A percentile compares a stretch with the other conserved stretches of the same genome.
These are phyloP conservation scores for Linum lewisii DNA, from an alignment of 345 rosid genomes.

Conservation along the genomic window DNA sequence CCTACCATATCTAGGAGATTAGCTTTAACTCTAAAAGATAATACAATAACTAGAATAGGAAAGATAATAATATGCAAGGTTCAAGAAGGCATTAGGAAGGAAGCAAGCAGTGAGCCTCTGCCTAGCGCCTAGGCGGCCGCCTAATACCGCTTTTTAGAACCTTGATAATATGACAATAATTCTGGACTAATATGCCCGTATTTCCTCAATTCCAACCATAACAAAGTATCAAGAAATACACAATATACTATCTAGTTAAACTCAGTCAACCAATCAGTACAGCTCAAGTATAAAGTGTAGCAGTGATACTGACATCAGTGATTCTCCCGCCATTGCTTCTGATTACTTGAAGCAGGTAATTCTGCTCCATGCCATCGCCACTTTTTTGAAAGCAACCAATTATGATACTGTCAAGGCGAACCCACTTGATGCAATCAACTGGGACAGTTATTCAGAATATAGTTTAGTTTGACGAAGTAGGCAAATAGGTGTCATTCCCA, in stretches of 20 bases:
- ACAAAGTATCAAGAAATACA: not conserved
- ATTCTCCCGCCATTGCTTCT: conserved; percentile 61
- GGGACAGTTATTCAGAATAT: conserved; percentile 28
- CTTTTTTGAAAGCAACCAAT: conserved; percentile 65
- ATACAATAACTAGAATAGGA: too few relatives aligned
- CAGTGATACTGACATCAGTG: conserved; percentile 47
- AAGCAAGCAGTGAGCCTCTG: too few relatives aligned
- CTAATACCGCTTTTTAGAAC: too few relatives aligned
- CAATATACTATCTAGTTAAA: not conserved
- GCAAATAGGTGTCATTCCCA: not conserved
- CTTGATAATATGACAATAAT: too few relatives aligned
- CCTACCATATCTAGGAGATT: too few relatives aligned
- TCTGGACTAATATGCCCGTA: too few relatives aligned
- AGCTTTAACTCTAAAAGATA: too few relatives aligned
- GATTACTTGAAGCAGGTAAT: conserved; percentile 68
- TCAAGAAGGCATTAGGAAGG: too few relatives aligned
- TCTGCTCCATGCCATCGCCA: conserved; percentile 56
- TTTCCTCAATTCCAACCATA: too few relatives aligned
- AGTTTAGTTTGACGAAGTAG: conserved; percentile 16
- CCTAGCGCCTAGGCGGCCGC: too few relatives aligned
- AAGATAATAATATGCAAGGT: too few relatives aligned
- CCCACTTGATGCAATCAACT: conserved; percentile 92
- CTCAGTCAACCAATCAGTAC: conserved; percentile 1
- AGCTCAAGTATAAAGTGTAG: not conserved
- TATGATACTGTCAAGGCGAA: conserved; percentile 58